Evolutionary conservation across 192 early-diverging fungal species (phyloP).

Genomic region (Dissophora ornata): DNA sequence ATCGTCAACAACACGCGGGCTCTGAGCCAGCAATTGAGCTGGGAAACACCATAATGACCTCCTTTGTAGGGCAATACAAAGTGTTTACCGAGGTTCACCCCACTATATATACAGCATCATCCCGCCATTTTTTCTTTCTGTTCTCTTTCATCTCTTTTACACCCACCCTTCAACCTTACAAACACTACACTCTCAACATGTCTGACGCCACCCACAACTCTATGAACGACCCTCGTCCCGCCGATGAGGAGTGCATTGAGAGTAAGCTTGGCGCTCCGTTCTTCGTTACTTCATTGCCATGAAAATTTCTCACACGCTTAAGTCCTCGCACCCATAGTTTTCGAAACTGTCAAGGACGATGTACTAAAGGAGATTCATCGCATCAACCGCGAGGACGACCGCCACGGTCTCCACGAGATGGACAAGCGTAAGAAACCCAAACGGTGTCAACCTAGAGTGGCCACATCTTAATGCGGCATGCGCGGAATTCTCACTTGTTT

Average conservation of each 20-base stretch:
- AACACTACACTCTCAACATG: conserved; percentile 38
- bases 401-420: conserved; percentile 60
- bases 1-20: neutral
- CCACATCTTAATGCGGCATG: no score
- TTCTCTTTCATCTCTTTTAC: neutral
- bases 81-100: no score
- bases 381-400: conserved; percentile 36
- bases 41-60: no score
- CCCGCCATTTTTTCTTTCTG: neutral
- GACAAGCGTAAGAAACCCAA: conserved; percentile 51
- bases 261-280: conserved; percentile 33
- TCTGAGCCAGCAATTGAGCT: no score
- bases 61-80: no score
- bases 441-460: no score
- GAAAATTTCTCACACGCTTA: conserved; percentile 9
- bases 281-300: neutral
- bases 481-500: neutral
- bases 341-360: conserved; percentile 51
- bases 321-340: conserved; percentile 29
- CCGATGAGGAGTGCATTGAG: conserved; percentile 53
- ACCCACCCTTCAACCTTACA: neutral
- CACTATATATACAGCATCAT: no score
- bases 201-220: conserved; percentile 58
- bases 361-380: conserved; percentile 58
- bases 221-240: conserved; percentile 55